A percentile compares a stretch with the other conserved stretches of the same genome.
phyloP scores from a whole-genome alignment of 1,284 basidiomycete genomes.

The Gomphus sp. region DNA sequence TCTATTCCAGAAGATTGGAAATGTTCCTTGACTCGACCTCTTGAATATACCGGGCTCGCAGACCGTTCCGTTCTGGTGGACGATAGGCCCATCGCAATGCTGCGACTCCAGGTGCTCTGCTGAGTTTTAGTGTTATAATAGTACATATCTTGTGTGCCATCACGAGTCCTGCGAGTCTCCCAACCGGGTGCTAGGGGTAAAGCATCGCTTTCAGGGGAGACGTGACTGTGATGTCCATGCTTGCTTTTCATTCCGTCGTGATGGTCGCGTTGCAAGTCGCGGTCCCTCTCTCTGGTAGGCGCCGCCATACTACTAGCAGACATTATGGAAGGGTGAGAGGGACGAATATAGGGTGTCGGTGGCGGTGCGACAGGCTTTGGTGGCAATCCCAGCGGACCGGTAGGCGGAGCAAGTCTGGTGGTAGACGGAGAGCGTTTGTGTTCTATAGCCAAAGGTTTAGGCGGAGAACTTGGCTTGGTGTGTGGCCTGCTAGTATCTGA shows the following conservation, averaged over 20 bases:
- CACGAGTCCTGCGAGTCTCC: slow-evolving; percentile 44
- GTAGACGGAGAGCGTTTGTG: slow-evolving; percentile 15
- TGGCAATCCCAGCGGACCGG: slow-evolving; percentile 55
- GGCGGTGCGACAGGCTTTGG: slow-evolving; percentile 55
- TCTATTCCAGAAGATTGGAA: not conserved
- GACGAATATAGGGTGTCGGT: slow-evolving; percentile 40
- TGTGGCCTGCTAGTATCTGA: not conserved
- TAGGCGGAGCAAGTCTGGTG: slow-evolving; percentile 23
- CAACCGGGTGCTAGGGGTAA: slow-evolving; percentile 47
- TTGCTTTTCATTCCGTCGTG: slow-evolving; percentile 17
- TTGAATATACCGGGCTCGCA: not conserved
- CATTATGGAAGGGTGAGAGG: slow-evolving; percentile 45
- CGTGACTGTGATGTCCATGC: slow-evolving; percentile 25
- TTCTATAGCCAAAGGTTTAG: slow-evolving; percentile 2
- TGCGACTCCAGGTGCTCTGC: slow-evolving; percentile 48
- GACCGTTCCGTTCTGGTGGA: not conserved
- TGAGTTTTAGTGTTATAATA: slow-evolving; percentile 53
- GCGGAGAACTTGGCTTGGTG: not conserved
- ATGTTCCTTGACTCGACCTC: not conserved
- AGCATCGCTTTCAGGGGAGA: slow-evolving; percentile 20
- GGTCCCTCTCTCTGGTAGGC: slow-evolving; percentile 27
- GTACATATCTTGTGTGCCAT: slow-evolving; percentile 35
- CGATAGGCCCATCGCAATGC: not conserved
- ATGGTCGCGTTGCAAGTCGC: slow-evolving; percentile 23
- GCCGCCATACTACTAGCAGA: slow-evolving; percentile 50